Evolutionary conservation across 2,329 filamentous ascomycete genomes (phyloP).

Genomic region (Dothideomycetes sp.): DNA sequence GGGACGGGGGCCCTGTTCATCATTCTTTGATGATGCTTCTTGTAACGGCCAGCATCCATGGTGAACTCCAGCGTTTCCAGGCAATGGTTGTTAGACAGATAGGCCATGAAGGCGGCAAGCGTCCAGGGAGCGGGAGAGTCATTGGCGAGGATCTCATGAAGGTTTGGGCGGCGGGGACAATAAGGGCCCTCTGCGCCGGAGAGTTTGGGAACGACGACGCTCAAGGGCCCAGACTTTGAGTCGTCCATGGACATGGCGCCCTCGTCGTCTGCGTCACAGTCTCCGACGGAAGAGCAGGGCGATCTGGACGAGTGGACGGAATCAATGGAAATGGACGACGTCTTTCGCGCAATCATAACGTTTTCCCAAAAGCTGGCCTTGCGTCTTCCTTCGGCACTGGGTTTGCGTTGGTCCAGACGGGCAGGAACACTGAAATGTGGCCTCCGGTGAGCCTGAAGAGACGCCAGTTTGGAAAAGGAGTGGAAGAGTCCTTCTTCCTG

Average conservation of each 20-base stretch:
- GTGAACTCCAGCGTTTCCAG: conserved; percentile 95
- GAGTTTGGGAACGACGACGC: too few relatives aligned
- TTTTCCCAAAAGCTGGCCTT: conserved; percentile 9
- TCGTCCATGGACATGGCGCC: conserved; percentile 38
- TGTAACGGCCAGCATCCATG: conserved; percentile 82
- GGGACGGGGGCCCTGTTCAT: conserved; percentile 35
- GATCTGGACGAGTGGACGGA: conserved; percentile 6
- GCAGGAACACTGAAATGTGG: not conserved
- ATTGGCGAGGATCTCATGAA: conserved; percentile 82
- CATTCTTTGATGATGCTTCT: conserved; percentile 51
- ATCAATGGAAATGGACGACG: conserved; percentile 4
- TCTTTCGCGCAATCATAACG: conserved; percentile 8
- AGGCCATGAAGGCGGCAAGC: conserved; percentile 86
- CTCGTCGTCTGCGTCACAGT: conserved; percentile 36
- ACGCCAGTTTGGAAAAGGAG: conserved; percentile 11
- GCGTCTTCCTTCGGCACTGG: conserved; percentile 3
- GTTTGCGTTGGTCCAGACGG: not conserved
- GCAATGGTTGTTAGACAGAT: conserved; percentile 93
- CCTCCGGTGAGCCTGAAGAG: conserved; percentile 8
- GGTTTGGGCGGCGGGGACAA: conserved; percentile 54
- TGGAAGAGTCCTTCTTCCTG: conserved; percentile 8
- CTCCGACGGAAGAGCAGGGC: conserved; percentile 12
- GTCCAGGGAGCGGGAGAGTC: conserved; percentile 81
- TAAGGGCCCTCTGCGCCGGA: conserved; percentile 35
- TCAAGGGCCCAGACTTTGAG: conserved; percentile 33